Conservation (phyloP, 2,329 filamentous ascomycete genomes). For the Orbilia brochopaga region DNA sequence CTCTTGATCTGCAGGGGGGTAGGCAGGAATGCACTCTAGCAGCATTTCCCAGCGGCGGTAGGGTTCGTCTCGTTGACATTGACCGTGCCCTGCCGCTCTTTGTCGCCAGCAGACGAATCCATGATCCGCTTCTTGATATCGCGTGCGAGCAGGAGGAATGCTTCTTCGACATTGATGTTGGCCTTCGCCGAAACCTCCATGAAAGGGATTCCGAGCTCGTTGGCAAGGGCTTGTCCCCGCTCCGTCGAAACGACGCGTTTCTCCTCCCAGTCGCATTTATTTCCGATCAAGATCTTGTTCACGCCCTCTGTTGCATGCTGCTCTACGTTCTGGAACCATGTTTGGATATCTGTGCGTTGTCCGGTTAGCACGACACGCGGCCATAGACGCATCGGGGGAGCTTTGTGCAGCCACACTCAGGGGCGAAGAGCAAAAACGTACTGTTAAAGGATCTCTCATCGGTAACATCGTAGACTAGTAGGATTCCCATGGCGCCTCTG, state of each 20-base stretch:
- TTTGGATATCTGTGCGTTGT: conserved; percentile 79
- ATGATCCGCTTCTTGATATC: conserved; percentile 99
- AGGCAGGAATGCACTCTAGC: conserved; percentile 17
- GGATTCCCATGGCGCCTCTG: conserved; percentile 95
- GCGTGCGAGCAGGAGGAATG: conserved; percentile 90
- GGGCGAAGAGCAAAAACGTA: conserved; percentile 61
- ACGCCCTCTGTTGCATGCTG: conserved; percentile 98
- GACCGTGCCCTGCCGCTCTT: conserved; percentile 36
- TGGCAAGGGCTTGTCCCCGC: conserved; percentile 87
- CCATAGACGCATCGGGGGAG: conserved; percentile 33
- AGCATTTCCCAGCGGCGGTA: conserved; percentile 35
- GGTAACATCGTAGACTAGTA: conserved; percentile 97
- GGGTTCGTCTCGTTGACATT: conserved; percentile 43
- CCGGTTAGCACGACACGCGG: conserved; percentile 50
- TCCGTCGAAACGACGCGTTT: conserved; percentile 94
- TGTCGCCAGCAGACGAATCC: conserved; percentile 66
- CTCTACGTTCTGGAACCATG: conserved; percentile 99
- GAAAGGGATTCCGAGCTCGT: conserved; percentile 96
- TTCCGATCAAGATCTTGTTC: conserved; percentile 99
- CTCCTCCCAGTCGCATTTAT: conserved; percentile 99
- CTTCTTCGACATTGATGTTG: conserved; percentile 99
- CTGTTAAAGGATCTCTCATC: conserved; percentile 95
- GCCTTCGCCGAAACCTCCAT: conserved; percentile 98
- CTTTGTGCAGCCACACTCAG: background rate
- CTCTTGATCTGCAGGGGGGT: too few species aligned